phyloP scores from a whole-genome alignment of 306 rosid genomes.

The Sphenostylis stenocarpa region DNA sequence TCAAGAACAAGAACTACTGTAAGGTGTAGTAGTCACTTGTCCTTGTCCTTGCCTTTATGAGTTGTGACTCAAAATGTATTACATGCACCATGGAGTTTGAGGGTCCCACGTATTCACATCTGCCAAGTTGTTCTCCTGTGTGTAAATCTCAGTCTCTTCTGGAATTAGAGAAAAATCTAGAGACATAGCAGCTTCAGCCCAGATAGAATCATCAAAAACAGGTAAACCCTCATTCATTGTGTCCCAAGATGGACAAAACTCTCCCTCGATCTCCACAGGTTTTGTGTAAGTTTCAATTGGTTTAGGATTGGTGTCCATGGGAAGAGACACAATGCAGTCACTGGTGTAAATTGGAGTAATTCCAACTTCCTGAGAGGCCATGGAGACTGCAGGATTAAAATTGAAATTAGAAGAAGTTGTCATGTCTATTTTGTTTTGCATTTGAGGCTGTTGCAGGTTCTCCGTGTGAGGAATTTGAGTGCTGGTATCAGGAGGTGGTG shows the following conservation, averaged over 20 bases:
- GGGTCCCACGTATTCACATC: conserved; percentile 55
- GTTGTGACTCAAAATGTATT: neutral
- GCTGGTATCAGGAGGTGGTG: neutral
- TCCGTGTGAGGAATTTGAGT: conserved; percentile 10
- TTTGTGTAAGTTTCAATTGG: neutral
- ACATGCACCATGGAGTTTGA: conserved; percentile 61
- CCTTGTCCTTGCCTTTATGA: neutral
- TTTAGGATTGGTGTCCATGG: neutral
- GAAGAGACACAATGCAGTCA: conserved; percentile 22
- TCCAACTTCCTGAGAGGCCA: conserved; percentile 37
- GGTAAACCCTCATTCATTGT: conserved; percentile 39
- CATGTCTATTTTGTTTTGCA: conserved; percentile 4
- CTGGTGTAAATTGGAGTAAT: conserved; percentile 18
- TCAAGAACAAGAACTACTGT: neutral
- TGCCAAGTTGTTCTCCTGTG: conserved; percentile 19
- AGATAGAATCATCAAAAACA: conserved; percentile 58
- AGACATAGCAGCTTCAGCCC: conserved; percentile 78
- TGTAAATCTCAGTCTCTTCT: conserved; percentile 25
- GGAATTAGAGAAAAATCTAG: conserved; percentile 54
- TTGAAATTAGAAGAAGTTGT: neutral
- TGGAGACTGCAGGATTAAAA: neutral
- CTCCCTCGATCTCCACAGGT: conserved; percentile 12
- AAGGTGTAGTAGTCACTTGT: neutral
- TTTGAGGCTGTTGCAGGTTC: neutral
- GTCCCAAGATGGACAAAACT: conserved; percentile 45